Base-by-base conservation (phyloP, 1,139 yeast genomes). In the Ogataea hybrid region DNA sequence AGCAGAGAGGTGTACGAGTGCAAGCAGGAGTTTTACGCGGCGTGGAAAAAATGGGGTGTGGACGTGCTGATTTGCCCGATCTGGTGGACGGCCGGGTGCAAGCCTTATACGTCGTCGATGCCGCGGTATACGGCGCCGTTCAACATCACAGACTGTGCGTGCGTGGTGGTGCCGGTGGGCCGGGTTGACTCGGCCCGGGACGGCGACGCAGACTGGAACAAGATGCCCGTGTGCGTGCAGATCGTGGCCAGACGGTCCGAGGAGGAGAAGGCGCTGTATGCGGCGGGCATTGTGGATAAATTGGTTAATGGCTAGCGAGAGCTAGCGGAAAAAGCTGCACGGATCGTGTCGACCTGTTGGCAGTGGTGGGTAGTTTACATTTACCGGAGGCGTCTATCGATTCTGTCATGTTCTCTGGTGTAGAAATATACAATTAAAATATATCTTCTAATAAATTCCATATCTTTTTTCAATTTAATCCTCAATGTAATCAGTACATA, bases 121-220 rank as follows among this genome's bases (percentile, higher is more conserved):
- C 42, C 57, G 27, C 56, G 52, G 17, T 72, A 75, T 55, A 73
- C 81, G 11, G 64, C 77, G 27, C 66, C 69, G 14, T 63, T 75
- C 61, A 79, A 79, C 53, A 58, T 74, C 27, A 53, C 75, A 37
- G 83, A 79, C 58, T 77, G 69, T 49, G 65, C 81, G 0, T 75
- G 69, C 1, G 68, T 78, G 14, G 65, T 71, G 1, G 61, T 78
- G 45, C 84, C 84, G 0, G 73, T 77, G n/a, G 68, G 77, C 4
- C 60, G 63, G 28, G 79, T 75, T 11, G 68, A 58, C 25, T 58
- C 60, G 51, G 46, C 57, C 10, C 56, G 67, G 42, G 72, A 71
- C 52, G 56, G 69, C 40, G 66, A 73, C 3, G 65, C 62, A 18
- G 64, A 64, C 35, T 58, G 63, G 38, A 62, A 71, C 37, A 73